Conservation (phyloP, 2,329 filamentous ascomycete species). For the Calonectria leucothoes region DNA sequence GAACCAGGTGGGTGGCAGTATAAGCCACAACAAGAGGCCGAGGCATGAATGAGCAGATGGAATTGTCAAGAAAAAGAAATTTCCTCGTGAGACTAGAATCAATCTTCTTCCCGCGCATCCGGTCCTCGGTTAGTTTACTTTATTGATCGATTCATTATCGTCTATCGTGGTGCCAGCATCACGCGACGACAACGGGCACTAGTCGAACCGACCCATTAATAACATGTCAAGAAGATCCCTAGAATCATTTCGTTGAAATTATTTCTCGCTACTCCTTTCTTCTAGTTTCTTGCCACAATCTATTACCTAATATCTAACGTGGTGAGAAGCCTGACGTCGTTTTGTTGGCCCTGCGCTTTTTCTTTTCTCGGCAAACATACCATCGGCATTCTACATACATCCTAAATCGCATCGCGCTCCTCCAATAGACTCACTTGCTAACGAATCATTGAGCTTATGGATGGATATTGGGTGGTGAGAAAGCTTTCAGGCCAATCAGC, state of each 20-base stretch:
- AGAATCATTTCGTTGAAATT: not conserved
- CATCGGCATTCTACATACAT: not conserved
- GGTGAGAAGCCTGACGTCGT: not conserved
- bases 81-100: not conserved
- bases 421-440: too few species aligned
- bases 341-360: not conserved
- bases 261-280: not conserved
- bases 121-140: not conserved
- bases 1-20: not conserved
- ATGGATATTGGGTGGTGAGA: not conserved
- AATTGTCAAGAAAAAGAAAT: not conserved
- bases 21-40: not conserved
- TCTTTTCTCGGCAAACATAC: not conserved
- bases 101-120: not conserved
- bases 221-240: not conserved
- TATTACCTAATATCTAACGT: not conserved
- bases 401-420: not conserved
- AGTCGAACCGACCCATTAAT: not conserved
- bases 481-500: not conserved
- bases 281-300: not conserved
- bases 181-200: not conserved
- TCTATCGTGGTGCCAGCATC: conserved; percentile 17
- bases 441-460: not conserved
- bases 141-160: conserved; percentile 13
- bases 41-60: not conserved